These are phyloP conservation scores for Eucalyptus sideroxylon DNA, from an alignment of 345 rosid genomes.

Conservation along the genomic window DNA sequence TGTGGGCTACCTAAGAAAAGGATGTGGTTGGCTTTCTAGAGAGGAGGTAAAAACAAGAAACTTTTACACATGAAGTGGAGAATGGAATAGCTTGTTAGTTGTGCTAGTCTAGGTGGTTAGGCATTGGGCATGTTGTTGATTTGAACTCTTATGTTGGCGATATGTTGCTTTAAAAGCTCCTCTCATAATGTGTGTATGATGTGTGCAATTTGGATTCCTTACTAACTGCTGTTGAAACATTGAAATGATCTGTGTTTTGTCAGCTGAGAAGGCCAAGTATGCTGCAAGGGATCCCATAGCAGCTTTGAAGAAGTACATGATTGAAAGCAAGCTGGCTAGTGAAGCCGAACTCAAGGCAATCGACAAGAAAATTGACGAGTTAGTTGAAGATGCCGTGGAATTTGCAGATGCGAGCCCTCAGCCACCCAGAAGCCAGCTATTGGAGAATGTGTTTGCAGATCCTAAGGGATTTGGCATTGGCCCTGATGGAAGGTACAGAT, in stretches of 20 bases:
- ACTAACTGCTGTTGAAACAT: not conserved
- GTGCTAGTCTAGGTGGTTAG: not conserved
- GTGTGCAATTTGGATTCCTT: not conserved
- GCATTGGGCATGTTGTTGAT: not conserved
- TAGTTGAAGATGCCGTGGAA: conserved; percentile 45
- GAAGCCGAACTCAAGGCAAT: conserved; percentile 43
- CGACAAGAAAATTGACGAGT: conserved; percentile 40
- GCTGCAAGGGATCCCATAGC: conserved; percentile 45
- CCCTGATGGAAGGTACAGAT: conserved; percentile 33
- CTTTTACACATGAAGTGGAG: not conserved
- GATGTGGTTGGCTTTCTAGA: not conserved
- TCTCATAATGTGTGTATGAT: not conserved
- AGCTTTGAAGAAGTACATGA: conserved; percentile 30
- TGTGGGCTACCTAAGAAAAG: not conserved
- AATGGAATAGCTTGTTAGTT: not conserved
- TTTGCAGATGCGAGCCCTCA: conserved; percentile 42
- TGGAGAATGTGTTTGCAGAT: conserved; percentile 35
- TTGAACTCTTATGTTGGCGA: not conserved
- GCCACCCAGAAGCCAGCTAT: conserved; percentile 38
- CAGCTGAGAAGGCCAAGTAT: conserved; percentile 45
- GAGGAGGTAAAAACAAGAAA: not conserved
- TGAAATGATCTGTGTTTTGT: not conserved
- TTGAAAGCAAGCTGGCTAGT: conserved; percentile 28
- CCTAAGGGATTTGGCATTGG: conserved; percentile 41
- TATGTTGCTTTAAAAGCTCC: not conserved